Evolutionary conservation across 2,329 filamentous ascomycete species (phyloP).

Genomic region (Penicillium sp.): DNA sequence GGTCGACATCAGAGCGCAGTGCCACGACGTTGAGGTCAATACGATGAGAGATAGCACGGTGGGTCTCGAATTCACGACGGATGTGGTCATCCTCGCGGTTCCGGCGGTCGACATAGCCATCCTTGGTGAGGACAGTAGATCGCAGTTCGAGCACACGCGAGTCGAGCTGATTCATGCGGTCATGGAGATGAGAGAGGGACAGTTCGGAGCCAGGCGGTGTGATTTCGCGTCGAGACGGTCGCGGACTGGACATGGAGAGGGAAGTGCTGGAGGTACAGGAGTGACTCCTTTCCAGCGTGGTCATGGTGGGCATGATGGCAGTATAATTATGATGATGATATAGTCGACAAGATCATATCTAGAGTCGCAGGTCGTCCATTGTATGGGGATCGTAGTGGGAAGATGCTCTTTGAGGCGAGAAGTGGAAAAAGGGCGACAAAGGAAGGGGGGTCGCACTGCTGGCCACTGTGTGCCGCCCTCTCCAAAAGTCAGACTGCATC

Average conservation of each 20-base stretch:
- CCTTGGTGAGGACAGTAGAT: conserved; percentile 38
- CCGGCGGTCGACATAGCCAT: conserved; percentile 39
- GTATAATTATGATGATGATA: neutral
- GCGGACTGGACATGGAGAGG: conserved; percentile 36
- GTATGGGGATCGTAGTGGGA: conserved; percentile 1
- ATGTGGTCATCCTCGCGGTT: conserved; percentile 42
- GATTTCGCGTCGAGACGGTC: conserved; percentile 34
- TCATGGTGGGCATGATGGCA: conserved; percentile 28
- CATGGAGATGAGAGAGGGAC: conserved; percentile 37
- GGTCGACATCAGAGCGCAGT: conserved; percentile 36
- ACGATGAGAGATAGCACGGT: conserved; percentile 33
- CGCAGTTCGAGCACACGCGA: conserved; percentile 39
- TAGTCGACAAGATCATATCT: neutral
- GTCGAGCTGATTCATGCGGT: conserved; percentile 40
- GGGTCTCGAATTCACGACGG: conserved; percentile 38
- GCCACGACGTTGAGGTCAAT: conserved; percentile 38
- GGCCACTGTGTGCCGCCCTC: neutral
- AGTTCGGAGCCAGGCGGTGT: conserved; percentile 38
- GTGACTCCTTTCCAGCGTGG: conserved; percentile 37
- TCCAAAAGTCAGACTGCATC: neutral
- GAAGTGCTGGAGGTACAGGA: conserved; percentile 40
- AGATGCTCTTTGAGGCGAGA: conserved; percentile 3
- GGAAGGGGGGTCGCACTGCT: conserved; percentile 10
- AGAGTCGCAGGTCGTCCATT: conserved; percentile 14
- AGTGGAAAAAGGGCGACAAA: conserved; percentile 12